Evolutionary conservation across 257 asterid genomes (phyloP), one percentile per base, ranked within the genome.

Genomic region (Nicotiana obtusifolia): DNA sequence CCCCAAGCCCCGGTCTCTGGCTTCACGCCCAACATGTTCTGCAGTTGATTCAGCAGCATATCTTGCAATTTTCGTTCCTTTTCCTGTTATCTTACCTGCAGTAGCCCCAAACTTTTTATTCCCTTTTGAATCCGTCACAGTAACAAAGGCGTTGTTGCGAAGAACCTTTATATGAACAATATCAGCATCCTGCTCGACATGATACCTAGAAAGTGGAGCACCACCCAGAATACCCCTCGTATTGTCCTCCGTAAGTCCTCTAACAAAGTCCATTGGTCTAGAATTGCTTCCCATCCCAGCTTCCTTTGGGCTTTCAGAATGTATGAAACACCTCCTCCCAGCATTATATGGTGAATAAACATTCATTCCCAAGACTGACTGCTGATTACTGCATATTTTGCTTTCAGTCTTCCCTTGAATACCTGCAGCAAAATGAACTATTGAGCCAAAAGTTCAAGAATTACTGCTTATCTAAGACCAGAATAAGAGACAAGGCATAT

Each of bases 41-140:
- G 97, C 97, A 85, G 94, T 90, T 30, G 97, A 94, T 60, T 94
- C 98, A 15, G 91, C 95, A 22, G 97, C 86, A 66, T 90, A 93
- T 28, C 99, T 88, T 10, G 87, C 84, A 68, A 89, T 88, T 78
- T 92, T 91, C 10, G 89, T 96, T 15, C 91, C 97, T 87, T 87
- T 93, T 53, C 91, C 97, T 5, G 94, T 87, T 84, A 93, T 84
- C 81, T 83, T 86, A 26, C 97, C 99, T 57, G 98, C 91, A 60
- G 98, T 85, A 81, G 88, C 82, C 26, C 98, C 97, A 53, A 85
- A 54, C 83, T 94, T 96, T 35, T 84, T 91, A 84, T 92, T 90
- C 84, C 99, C 99, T 79, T 89, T 90, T 0, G 95, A 85, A 88
- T 96, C 98, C 0, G 99, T 94, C 31, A 96, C 75, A 0, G 97